Percentiles rank a stretch among this genome's conserved stretches.
Evolutionary conservation across 164 flowering plant genomes (phyloP).

Genomic region (Vitis amurensis): DNA sequence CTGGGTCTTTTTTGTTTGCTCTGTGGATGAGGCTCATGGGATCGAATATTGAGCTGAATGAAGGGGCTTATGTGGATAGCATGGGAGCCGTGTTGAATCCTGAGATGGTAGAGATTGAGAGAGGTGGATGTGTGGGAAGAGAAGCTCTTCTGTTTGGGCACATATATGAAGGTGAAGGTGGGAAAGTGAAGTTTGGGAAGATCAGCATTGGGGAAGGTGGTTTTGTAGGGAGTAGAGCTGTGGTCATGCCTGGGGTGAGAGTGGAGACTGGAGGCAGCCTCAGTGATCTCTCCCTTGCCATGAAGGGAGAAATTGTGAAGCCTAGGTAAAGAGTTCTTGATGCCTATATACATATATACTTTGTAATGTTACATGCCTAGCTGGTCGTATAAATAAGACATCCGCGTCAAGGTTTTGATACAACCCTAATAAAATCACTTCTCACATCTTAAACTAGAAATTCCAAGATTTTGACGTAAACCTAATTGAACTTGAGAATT

Average conservation of each 20-base stretch:
- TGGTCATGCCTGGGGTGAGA: slow-evolving; percentile 70
- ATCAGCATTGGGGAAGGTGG: slow-evolving; percentile 62
- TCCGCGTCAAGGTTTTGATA: too few relatives aligned
- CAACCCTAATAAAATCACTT: too few relatives aligned
- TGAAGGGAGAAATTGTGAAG: slow-evolving; percentile 64
- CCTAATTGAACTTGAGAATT: too few relatives aligned
- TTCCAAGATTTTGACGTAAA: too few relatives aligned
- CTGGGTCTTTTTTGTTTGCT: slow-evolving; percentile 53
- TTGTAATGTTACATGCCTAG: neutral
- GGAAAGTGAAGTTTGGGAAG: slow-evolving; percentile 69
- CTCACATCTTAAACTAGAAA: too few relatives aligned
- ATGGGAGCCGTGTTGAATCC: slow-evolving; percentile 71
- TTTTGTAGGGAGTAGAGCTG: slow-evolving; percentile 70
- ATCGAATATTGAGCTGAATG: slow-evolving; percentile 38
- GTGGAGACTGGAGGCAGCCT: slow-evolving; percentile 57
- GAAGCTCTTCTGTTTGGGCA: slow-evolving; percentile 78
- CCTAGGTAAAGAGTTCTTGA: slow-evolving; percentile 18
- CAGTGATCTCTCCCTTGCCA: slow-evolving; percentile 56
- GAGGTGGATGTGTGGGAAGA: slow-evolving; percentile 65
- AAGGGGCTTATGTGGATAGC: slow-evolving; percentile 61
- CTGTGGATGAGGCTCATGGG: slow-evolving; percentile 77
- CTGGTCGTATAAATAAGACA: too few relatives aligned
- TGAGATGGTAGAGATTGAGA: slow-evolving; percentile 76
- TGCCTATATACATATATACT: neutral
- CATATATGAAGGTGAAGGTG: slow-evolving; percentile 75